Base-by-base conservation (phyloP, 2,329 filamentous ascomycete genomes). In the Triangularia verruculosa region DNA sequence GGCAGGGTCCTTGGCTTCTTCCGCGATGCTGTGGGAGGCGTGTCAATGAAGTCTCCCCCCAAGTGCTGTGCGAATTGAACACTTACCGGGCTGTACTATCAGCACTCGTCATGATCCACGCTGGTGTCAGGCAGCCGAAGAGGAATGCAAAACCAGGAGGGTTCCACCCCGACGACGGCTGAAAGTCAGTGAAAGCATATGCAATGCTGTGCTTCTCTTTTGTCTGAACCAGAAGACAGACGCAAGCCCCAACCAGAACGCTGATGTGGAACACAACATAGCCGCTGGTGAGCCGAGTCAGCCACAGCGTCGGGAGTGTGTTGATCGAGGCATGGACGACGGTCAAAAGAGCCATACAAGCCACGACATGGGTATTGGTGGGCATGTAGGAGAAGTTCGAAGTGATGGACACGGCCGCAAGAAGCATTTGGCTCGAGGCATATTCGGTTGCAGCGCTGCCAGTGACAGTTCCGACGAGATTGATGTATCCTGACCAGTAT, bases 91-190 rank as follows among this genome's bases (percentile, higher is more conserved):
- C 73, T 15, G 72, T 72, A 55, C 72, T 72, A 56, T 75, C 73
- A 56, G 71, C 73, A 62, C 74, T 71, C 3, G 83, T 86, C 83
- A 86, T 86, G 61, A 83, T 86, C 84, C 84, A 87, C 20, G 80
- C 80, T 39, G 85, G 84, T 1, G 81, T 83, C 25, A 87, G 74
- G 70, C 85, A 86, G n/a, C 84, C 84, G 64, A 86, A 86, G n/a
- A 86, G 70, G 70, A 84, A 86, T 2, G 81, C 82, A 72, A 82
- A 86, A 22, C 83, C 83, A 2, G 78, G 73, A 0, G 83, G 83
- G 0, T 69, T 76, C 84, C 84, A 87, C 34, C 84, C 84, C 0
- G 80, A 83, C 24, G 73, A 73, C 1, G 81, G 76, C 53, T 81
- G 76, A 58, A 85, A 77, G 59, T 85, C 69, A 7, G 83, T 85